Percentiles rank a stretch among this genome's conserved stretches.
These are phyloP conservation scores for Fusarium siculi DNA, from an alignment of 2,329 filamentous ascomycete genomes.

Conservation along the genomic window DNA sequence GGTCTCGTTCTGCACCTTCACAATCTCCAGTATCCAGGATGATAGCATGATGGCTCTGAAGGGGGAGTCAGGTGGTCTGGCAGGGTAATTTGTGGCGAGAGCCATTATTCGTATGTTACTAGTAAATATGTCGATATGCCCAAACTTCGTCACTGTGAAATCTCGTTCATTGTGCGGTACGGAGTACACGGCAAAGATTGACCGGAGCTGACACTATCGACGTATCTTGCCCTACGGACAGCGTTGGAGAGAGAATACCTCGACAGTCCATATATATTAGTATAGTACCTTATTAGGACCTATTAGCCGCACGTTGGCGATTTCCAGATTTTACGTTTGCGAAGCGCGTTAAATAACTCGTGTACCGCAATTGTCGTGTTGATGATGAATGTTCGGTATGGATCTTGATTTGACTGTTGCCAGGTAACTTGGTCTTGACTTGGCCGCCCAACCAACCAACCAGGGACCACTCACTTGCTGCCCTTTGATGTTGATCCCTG, in stretches of 20 bases:
- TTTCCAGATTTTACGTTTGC: conserved; percentile 17
- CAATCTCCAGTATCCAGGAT: conserved; percentile 36
- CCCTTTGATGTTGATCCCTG: conserved; percentile 43
- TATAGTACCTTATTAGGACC: background rate
- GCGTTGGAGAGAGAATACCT: conserved; percentile 7
- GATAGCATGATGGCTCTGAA: background rate
- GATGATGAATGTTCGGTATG: conserved; percentile 6
- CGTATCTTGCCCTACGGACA: conserved; percentile 10
- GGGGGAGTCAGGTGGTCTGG: background rate
- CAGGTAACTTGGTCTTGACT: conserved; percentile 1
- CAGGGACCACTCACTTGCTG: conserved; percentile 22
- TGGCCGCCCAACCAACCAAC: conserved; percentile 1
- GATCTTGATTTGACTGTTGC: conserved; percentile 18
- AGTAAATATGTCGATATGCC: background rate
- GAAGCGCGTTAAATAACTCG: conserved; percentile 11
- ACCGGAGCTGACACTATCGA: conserved; percentile 1
- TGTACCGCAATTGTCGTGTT: conserved; percentile 1
- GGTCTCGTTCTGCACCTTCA: conserved; percentile 35
- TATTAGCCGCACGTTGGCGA: background rate
- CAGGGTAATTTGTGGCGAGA: background rate
- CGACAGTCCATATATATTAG: background rate
- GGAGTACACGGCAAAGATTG: background rate
- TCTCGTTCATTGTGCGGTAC: background rate
- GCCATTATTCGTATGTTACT: background rate
- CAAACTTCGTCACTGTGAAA: background rate